Base-by-base conservation (phyloP, 768 basidiomycete species). In the Calocybe cyanea region DNA sequence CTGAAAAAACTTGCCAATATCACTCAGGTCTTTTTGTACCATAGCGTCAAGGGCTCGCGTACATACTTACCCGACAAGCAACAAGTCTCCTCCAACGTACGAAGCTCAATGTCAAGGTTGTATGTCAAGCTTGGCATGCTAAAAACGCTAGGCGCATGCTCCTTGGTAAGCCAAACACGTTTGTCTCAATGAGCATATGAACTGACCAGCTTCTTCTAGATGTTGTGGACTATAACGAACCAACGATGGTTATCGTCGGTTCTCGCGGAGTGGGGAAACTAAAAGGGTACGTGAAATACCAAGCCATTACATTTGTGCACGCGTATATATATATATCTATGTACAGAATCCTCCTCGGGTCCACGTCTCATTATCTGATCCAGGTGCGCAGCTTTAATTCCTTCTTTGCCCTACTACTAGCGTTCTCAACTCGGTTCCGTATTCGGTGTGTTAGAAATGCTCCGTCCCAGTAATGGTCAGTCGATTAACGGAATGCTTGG, bases 61-160 rank as follows among this genome's bases (percentile, higher is more conserved):
- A 92, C 51, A 86, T 94, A 46, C 84, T 98, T 28, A 78, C 85
- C 41, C 85, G 93, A 23, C 94, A 96, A 66, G 91, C 85, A 3
- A 94, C 88, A 1, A 78, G 85, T 10, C 75, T 98, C 13, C 74
- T 99, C 30, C 92, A 96, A 64, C 85, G 96, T 18, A 99, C 96
- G 0, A 79, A 76, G 47, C 70, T 98, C 45, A 83, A 97, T 50
- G 88, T 96, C 21, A 83, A 81, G 0, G 80, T 98, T 31, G 74
- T 81, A 3, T 98, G 95, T 63, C 93, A 98, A 66, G 93, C 94
- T 21, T 88, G 94, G 80, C 94, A 98, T 54, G 92, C 94, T n/a
- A 96, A 95, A 72, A 94, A 94, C 59, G 75, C 86, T 1, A 69
- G 91, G 18, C 91, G 93, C 58, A 93, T 94, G 84, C 68, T 95